A percentile compares a stretch with the other conserved stretches of the same genome.
Evolutionary conservation across 176 grass and related monocot species (phyloP).

Genomic region (Ensete glaucum): DNA sequence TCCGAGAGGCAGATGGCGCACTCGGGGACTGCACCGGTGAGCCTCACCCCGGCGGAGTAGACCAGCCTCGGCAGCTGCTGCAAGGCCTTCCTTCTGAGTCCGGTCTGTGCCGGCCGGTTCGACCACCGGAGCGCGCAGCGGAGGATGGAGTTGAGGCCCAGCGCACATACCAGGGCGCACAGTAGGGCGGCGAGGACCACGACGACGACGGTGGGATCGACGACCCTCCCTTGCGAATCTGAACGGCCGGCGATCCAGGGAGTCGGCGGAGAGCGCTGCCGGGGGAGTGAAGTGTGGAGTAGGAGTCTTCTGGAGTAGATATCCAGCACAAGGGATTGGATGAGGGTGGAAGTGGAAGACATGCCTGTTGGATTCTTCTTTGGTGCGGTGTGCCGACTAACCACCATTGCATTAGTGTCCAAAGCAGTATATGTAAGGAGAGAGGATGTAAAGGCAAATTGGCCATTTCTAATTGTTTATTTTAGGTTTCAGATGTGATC

Average conservation of each 20-base stretch:
- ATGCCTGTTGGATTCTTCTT: too few species aligned
- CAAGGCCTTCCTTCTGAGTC: background rate
- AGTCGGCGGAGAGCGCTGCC: background rate
- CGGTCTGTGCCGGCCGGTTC: background rate
- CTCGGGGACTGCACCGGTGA: background rate
- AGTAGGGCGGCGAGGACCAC: background rate
- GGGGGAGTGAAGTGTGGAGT: background rate
- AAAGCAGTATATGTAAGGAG: too few species aligned
- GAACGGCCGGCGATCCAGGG: background rate
- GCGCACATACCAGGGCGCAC: background rate
- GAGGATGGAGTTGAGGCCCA: background rate
- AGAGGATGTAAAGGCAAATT: too few species aligned
- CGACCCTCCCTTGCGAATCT: background rate
- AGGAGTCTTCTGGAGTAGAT: background rate
- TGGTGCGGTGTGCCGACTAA: too few species aligned
- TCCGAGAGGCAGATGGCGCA: conserved; percentile 4
- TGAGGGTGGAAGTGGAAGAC: background rate
- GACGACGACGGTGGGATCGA: background rate
- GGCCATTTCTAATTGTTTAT: too few species aligned
- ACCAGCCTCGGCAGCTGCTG: background rate
- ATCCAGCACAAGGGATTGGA: background rate
- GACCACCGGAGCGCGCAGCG: background rate
- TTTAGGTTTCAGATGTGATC: too few species aligned
- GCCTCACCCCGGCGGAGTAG: background rate
- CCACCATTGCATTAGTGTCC: too few species aligned